These are phyloP conservation scores for Phytopythium sindhum DNA, from an alignment of 352 stramenopile genomes.

Conservation along the genomic window DNA sequence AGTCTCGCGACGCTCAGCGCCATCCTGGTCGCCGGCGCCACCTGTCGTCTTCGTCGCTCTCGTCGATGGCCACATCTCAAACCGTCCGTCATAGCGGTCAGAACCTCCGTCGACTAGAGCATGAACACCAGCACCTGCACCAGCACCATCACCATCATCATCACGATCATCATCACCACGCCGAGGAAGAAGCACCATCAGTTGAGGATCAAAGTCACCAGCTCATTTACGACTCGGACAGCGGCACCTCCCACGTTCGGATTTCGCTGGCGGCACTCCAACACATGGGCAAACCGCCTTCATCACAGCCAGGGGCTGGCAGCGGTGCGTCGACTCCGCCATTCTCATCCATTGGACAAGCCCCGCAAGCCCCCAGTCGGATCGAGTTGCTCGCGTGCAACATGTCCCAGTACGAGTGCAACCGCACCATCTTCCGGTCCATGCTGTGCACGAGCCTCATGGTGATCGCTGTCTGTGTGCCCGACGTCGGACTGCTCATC, in stretches of 20 bases:
- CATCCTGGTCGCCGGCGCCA: not conserved
- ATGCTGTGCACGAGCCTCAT: conserved; percentile 79
- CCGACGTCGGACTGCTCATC: conserved; percentile 70
- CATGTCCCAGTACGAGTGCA: conserved; percentile 72
- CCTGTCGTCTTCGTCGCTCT: conserved; percentile 3
- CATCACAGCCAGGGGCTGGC: not conserved
- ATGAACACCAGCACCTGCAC: conserved; percentile 1
- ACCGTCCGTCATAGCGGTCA: conserved; percentile 20
- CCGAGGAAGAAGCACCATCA: not conserved
- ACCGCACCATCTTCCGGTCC: conserved; percentile 75
- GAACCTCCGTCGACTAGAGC: conserved; percentile 4
- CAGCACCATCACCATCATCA: conserved; percentile 4
- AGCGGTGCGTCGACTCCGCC: not conserved
- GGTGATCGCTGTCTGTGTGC: conserved; percentile 68
- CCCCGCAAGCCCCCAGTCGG: not conserved
- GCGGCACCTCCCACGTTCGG: conserved; percentile 9
- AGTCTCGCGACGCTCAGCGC: not conserved
- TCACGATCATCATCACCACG: not conserved
- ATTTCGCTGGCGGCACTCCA: conserved; percentile 4
- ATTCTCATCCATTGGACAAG: not conserved
- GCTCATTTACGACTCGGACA: not conserved
- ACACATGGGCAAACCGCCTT: conserved; percentile 2
- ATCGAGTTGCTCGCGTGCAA: conserved; percentile 46
- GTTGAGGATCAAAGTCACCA: not conserved
- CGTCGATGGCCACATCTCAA: conserved; percentile 2